A percentile compares a stretch with the other conserved stretches of the same genome.
Conservation (phyloP, 192 early-diverging fungal species). For the Jimgerdemannia flammicorona region DNA sequence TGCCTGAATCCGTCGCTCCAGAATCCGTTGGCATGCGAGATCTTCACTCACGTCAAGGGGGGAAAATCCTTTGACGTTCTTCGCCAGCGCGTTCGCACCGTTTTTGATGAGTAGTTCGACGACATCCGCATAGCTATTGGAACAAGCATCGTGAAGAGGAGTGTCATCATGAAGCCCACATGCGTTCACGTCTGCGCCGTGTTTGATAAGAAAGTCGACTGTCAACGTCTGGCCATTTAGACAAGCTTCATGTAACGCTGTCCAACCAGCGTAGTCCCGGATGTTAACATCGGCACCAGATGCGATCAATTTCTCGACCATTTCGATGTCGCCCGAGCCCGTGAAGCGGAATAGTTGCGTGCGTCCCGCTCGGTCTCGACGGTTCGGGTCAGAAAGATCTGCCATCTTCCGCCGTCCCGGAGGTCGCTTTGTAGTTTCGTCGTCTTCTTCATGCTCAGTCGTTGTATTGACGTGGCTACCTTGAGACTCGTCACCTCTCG, state of each 20-base stretch:
- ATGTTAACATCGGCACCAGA: constrained; percentile 60
- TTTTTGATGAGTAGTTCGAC: constrained; percentile 41
- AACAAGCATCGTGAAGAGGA: constrained; percentile 60
- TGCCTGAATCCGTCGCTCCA: constrained; percentile 27
- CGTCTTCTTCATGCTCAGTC: not conserved
- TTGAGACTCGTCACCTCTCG: not conserved
- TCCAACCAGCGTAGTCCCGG: constrained; percentile 65
- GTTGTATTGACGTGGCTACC: not conserved
- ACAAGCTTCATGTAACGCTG: constrained; percentile 56
- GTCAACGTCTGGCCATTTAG: constrained; percentile 44
- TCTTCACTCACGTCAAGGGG: constrained; percentile 46
- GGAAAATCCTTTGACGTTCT: constrained; percentile 36
- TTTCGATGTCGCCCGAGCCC: constrained; percentile 55
- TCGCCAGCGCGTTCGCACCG: constrained; percentile 55
- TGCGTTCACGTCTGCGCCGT: constrained; percentile 52
- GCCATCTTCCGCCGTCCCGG: not conserved
- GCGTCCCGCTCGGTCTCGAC: constrained; percentile 43
- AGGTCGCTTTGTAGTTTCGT: not conserved
- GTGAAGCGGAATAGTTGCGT: constrained; percentile 49
- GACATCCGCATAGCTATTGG: constrained; percentile 41
- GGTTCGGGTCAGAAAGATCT: constrained; percentile 21
- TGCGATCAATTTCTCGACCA: constrained; percentile 46
- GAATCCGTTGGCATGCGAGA: constrained; percentile 33
- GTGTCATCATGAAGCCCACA: constrained; percentile 65
- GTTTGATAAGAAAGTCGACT: constrained; percentile 46